A percentile compares a stretch with the other conserved stretches of the same genome.
These are phyloP conservation scores for Isoetes taiwanensis DNA, from an alignment of 75 land plant species.

Conservation along the genomic window DNA sequence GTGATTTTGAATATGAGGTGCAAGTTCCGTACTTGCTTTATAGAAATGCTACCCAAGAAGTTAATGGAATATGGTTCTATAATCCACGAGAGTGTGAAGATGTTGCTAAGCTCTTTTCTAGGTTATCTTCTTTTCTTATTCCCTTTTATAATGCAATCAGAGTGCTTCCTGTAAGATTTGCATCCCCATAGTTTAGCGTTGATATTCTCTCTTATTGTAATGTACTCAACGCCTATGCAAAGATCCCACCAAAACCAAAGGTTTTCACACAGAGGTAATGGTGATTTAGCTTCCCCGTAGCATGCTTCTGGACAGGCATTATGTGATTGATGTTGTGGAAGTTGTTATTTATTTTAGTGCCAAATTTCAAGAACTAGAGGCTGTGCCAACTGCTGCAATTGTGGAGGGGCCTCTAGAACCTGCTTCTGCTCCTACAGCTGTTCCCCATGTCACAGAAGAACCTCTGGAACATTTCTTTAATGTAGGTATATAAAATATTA, in stretches of 20 bases:
- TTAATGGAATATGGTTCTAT: conserved; percentile 98
- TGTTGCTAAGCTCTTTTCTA: conserved; percentile 70
- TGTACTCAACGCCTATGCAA: conserved; percentile 67
- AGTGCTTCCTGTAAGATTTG: too few species aligned
- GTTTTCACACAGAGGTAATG: too few species aligned
- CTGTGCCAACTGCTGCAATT: conserved; percentile 50
- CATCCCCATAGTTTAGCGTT: too few species aligned
- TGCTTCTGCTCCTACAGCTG: conserved; percentile 19
- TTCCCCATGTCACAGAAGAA: conserved; percentile 43
- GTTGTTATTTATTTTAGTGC: too few species aligned
- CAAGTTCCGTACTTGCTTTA: conserved; percentile 87
- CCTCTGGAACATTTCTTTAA: conserved; percentile 57
- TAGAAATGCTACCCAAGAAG: conserved; percentile 80
- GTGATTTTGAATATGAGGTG: conserved; percentile 93
- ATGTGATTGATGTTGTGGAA: too few species aligned
- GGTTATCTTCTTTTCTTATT: conserved; percentile 30
- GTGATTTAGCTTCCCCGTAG: too few species aligned
- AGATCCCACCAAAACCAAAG: conserved; percentile 57
- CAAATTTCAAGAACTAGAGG: conserved; percentile 84
- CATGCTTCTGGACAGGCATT: too few species aligned
- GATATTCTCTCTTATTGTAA: too few species aligned
- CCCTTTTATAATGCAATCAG: too few species aligned
- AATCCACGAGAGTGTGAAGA: conserved; percentile 84
- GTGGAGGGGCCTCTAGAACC: conserved; percentile 85
- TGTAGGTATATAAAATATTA: conserved; percentile 26